Conservation (phyloP, 345 rosid species). For the Eucalyptus lansdowneana region DNA sequence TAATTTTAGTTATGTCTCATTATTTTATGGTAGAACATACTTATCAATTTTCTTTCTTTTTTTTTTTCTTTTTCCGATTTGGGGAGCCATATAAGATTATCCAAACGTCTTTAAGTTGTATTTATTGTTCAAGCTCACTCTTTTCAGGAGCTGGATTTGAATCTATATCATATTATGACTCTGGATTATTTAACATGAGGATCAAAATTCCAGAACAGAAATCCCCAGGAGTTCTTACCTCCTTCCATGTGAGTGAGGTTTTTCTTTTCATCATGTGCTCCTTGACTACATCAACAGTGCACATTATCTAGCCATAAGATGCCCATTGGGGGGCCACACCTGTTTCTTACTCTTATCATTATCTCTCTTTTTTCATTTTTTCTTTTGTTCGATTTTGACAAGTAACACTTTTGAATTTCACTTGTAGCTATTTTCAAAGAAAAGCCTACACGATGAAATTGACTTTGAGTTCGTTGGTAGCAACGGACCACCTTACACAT, state of each 20-base stretch:
- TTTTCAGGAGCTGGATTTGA: conserved; percentile 1
- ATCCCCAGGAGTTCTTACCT: neutral
- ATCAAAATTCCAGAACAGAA: neutral
- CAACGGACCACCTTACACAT: neutral
- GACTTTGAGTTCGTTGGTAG: conserved; percentile 9
- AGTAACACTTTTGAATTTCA: neutral
- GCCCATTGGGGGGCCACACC: neutral
- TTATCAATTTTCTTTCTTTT: neutral
- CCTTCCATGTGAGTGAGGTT: neutral
- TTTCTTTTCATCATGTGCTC: neutral
- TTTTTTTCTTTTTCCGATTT: neutral
- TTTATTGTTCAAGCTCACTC: neutral
- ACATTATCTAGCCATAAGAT: neutral
- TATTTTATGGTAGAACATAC: neutral
- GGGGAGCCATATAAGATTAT: neutral
- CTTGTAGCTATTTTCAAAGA: neutral
- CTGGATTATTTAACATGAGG: neutral
- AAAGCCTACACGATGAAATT: neutral
- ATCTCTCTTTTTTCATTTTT: neutral
- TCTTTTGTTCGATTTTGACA: neutral
- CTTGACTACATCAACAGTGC: neutral
- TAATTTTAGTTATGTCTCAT: neutral
- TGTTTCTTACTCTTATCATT: neutral
- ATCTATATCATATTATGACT: neutral
- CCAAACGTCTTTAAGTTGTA: neutral